Percentiles rank a stretch among this genome's conserved stretches.
These are phyloP conservation scores for Suillus decipiens DNA, from an alignment of 768 basidiomycete genomes.

Conservation along the genomic window DNA sequence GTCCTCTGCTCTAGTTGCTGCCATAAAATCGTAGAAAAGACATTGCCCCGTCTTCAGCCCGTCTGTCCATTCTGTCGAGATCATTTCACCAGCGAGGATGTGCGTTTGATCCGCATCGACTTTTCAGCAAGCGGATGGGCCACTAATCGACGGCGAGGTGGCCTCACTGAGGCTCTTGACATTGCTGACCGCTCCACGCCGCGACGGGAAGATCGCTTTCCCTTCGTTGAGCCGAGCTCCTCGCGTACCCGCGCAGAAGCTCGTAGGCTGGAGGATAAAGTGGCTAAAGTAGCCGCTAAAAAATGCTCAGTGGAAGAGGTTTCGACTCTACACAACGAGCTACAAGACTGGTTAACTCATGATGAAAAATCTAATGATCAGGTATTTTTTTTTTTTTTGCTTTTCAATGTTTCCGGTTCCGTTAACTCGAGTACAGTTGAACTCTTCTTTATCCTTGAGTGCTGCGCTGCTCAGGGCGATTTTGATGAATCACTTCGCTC, in stretches of 20 bases:
- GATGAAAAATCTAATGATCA: constrained; percentile 63
- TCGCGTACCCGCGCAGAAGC: constrained; percentile 54
- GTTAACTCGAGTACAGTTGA: constrained; percentile 39
- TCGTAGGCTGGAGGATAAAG: constrained; percentile 73
- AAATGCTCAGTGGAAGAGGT: constrained; percentile 90
- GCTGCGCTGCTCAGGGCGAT: constrained; percentile 81
- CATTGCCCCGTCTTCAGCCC: constrained; percentile 65
- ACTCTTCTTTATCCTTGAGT: constrained; percentile 69
- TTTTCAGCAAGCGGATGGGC: constrained; percentile 68
- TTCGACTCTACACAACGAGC: constrained; percentile 71
- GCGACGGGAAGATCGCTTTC: constrained; percentile 49
- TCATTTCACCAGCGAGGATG: constrained; percentile 61
- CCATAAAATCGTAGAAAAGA: constrained; percentile 82
- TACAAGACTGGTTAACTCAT: constrained; percentile 71
- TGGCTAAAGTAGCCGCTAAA: constrained; percentile 76
- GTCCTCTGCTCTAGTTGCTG: constrained; percentile 78
- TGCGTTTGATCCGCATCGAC: constrained; percentile 81
- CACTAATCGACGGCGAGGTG: constrained; percentile 60
- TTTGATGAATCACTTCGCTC: constrained; percentile 78
- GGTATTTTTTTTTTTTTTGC: constrained; percentile 40
- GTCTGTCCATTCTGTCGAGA: constrained; percentile 87
- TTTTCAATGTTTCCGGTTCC: constrained; percentile 11
- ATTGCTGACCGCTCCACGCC: constrained; percentile 42
- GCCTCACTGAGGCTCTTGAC: constrained; percentile 49
- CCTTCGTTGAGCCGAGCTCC: constrained; percentile 43